A percentile compares a stretch with the other conserved stretches of the same genome.
Evolutionary conservation across 1,284 basidiomycete species (phyloP).

Genomic region (Trametes versicolor): DNA sequence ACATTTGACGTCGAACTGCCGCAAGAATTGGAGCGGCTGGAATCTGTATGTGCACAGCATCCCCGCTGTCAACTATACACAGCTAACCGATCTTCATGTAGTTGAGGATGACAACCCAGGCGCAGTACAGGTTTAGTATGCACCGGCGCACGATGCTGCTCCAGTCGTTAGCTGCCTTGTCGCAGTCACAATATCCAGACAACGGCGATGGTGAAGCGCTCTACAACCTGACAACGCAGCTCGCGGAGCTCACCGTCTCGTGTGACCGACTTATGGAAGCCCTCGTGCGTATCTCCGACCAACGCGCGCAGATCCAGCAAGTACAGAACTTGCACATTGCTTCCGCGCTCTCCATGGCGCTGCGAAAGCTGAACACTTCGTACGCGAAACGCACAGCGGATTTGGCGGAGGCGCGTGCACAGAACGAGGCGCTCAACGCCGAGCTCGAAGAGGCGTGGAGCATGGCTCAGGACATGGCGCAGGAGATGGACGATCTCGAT

Average conservation of each 20-base stretch:
- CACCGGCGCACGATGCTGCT: slow-evolving; percentile 77
- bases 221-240: slow-evolving; percentile 58
- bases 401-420: slow-evolving; percentile 55
- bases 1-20: slow-evolving; percentile 67
- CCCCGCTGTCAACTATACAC: not conserved
- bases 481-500: slow-evolving; percentile 67
- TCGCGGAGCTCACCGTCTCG: slow-evolving; percentile 65
- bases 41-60: slow-evolving; percentile 48
- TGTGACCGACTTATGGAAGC: slow-evolving; percentile 68
- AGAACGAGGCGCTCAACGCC: slow-evolving; percentile 64
- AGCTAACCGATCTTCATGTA: slow-evolving; percentile 6
- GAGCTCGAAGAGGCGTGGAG: slow-evolving; percentile 85
- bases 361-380: slow-evolving; percentile 80
- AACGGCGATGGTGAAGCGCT: slow-evolving; percentile 41
- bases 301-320: slow-evolving; percentile 67
- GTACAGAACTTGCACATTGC: slow-evolving; percentile 73
- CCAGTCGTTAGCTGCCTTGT: slow-evolving; percentile 60
- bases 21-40: slow-evolving; percentile 66
- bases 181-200: slow-evolving; percentile 37
- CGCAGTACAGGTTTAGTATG: slow-evolving; percentile 74
- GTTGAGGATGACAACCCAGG: slow-evolving; percentile 55
- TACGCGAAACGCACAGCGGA: slow-evolving; percentile 72
- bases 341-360: slow-evolving; percentile 76
- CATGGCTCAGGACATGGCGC: slow-evolving; percentile 75
- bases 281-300: slow-evolving; percentile 66